phyloP scores from a whole-genome alignment of 768 basidiomycete genomes.

The Tricholoma flavovirens region DNA sequence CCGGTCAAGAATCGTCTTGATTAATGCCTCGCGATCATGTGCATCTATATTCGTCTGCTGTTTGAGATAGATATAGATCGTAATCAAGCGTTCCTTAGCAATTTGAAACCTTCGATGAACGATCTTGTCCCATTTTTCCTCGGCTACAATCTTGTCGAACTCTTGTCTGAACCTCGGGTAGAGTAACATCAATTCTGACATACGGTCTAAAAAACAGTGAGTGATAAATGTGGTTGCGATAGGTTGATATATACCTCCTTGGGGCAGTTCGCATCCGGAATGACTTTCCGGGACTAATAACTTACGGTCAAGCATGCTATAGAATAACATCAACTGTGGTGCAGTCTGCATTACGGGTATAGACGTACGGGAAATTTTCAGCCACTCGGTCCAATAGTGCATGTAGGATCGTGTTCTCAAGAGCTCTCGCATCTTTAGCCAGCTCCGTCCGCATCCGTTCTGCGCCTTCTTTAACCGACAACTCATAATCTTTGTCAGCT shows the following conservation, averaged over 20 bases:
- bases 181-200: not conserved
- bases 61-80: conserved; percentile 6
- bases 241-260: not conserved
- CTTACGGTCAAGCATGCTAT: not conserved
- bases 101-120: conserved; percentile 16
- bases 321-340: not conserved
- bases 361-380: not conserved
- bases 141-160: not conserved
- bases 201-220: not conserved
- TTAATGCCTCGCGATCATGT: conserved; percentile 12
- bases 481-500: not conserved
- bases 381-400: not conserved
- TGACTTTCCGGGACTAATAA: not conserved
- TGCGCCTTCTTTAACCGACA: not conserved
- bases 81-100: conserved; percentile 12
- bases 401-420: not conserved
- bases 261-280: not conserved
- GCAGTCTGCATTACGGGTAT: no score
- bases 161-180: conserved; percentile 4
- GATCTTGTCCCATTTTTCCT: conserved; percentile 9
- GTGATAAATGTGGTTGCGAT: not conserved
- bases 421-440: not conserved
- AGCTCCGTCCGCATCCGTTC: not conserved
- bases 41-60: conserved; percentile 4
- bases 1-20: not conserved